These are phyloP conservation scores for Purpureocillium lavendulum DNA, from an alignment of 2,329 filamentous ascomycete genomes.

Conservation along the genomic window DNA sequence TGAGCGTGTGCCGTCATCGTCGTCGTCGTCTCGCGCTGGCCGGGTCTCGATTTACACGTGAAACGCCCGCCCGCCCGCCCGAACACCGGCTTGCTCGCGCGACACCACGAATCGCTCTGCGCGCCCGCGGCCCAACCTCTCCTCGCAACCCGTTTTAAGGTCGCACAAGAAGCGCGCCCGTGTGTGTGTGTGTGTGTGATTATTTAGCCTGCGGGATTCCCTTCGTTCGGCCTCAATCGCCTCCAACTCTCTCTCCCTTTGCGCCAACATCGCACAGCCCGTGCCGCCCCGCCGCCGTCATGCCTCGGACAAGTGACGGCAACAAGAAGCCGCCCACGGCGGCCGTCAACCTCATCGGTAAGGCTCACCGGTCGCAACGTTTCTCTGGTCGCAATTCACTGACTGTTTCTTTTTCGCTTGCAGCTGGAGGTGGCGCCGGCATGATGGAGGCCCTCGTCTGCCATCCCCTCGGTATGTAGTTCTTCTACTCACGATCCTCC, in stretches of 20 bases:
- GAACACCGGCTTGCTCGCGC: too few relatives aligned
- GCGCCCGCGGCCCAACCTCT: too few relatives aligned
- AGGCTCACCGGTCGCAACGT: constrained; percentile 16
- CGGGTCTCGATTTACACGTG: background rate
- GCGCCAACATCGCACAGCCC: too few relatives aligned
- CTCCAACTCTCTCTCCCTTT: too few relatives aligned
- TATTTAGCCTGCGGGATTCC: too few relatives aligned
- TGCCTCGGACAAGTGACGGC: constrained; percentile 23
- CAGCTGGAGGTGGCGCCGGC: constrained; percentile 90
- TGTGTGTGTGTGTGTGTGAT: too few relatives aligned
- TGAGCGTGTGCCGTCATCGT: background rate
- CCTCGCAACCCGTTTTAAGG: too few relatives aligned
- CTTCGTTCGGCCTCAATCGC: too few relatives aligned
- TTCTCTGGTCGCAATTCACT: too few relatives aligned
- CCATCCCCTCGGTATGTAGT: constrained; percentile 72
- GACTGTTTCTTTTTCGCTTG: constrained; percentile 10
- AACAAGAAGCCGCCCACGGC: constrained; percentile 73
- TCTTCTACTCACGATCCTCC: too few relatives aligned
- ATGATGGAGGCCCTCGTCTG: constrained; percentile 99
- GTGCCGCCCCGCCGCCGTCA: constrained; percentile 14
- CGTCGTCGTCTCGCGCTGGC: background rate
- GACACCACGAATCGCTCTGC: too few relatives aligned
- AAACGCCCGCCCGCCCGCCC: background rate
- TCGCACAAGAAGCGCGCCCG: too few relatives aligned
- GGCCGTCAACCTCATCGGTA: constrained; percentile 87